Evolutionary conservation across 306 rosid genomes (phyloP).

Genomic region (Alnus rubra): DNA sequence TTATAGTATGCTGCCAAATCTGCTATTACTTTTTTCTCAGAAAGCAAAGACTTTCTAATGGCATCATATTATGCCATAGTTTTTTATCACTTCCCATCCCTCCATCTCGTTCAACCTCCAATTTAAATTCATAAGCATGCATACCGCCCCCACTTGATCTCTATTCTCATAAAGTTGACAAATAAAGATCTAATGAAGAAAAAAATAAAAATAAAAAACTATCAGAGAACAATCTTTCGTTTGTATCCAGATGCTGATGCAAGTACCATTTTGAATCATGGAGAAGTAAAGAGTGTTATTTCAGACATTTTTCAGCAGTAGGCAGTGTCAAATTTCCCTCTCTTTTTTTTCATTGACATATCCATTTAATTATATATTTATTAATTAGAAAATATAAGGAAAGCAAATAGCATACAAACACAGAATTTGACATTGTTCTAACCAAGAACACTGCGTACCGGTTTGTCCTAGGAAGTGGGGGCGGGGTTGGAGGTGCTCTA

Average conservation of each 20-base stretch:
- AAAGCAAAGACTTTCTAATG: not conserved
- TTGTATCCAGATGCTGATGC: not conserved
- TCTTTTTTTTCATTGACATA: not conserved
- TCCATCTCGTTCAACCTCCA: not conserved
- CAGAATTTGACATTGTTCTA: not conserved
- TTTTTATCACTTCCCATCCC: not conserved
- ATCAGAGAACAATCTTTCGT: not conserved
- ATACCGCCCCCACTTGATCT: not conserved
- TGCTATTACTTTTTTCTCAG: not conserved
- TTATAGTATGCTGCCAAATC: not conserved
- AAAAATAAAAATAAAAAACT: not conserved
- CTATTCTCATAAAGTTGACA: not conserved
- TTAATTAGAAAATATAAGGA: not conserved
- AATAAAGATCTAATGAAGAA: not conserved
- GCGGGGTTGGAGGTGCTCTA: conserved; percentile 48
- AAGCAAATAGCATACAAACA: conserved; percentile 3
- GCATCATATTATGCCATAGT: not conserved
- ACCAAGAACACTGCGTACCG: conserved; percentile 50
- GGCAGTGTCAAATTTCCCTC: not conserved
- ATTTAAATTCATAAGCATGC: not conserved
- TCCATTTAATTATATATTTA: not conserved
- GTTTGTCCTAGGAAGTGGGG: conserved; percentile 46
- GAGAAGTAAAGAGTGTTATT: not conserved
- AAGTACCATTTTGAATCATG: not conserved
- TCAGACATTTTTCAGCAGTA: not conserved